phyloP scores from a whole-genome alignment of 352 stramenopile species.

The Phytopythium chamaehyphon region DNA sequence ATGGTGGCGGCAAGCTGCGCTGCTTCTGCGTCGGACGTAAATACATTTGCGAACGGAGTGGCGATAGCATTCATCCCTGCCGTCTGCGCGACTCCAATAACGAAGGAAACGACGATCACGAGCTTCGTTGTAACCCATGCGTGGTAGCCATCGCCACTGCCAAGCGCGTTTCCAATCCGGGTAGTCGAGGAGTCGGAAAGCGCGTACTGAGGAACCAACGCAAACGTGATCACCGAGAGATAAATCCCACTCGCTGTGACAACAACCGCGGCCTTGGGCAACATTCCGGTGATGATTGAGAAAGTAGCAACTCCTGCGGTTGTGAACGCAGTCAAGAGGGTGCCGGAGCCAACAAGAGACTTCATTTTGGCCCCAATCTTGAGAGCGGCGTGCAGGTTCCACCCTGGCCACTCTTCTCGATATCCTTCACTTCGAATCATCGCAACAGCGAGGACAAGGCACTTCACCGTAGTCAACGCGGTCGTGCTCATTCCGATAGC shows the following conservation, averaged over 20 bases:
- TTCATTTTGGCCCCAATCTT: constrained; percentile 5
- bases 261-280: constrained; percentile 13
- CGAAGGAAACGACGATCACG: background rate
- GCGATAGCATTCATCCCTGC: constrained; percentile 1
- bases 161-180: constrained; percentile 18
- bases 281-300: constrained; percentile 13
- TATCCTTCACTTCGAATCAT: constrained; percentile 19
- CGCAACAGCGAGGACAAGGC: constrained; percentile 8
- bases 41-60: constrained; percentile 10
- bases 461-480: constrained; percentile 13
- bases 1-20: background rate
- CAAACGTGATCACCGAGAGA: constrained; percentile 1
- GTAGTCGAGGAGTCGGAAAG: constrained; percentile 6
- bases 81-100: background rate
- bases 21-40: constrained; percentile 3
- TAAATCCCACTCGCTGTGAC: constrained; percentile 19
- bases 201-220: background rate
- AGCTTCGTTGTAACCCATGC: constrained; percentile 7
- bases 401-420: constrained; percentile 25
- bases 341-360: constrained; percentile 5
- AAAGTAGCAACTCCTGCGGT: constrained; percentile 2
- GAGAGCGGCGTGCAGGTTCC: constrained; percentile 11
- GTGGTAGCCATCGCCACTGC: constrained; percentile 8
- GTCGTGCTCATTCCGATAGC: constrained; percentile 15
- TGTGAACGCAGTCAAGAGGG: constrained; percentile 5